Conservation (phyloP, 225 moss, liverwort and hornwort genomes). For the Sphagnum contortum region DNA sequence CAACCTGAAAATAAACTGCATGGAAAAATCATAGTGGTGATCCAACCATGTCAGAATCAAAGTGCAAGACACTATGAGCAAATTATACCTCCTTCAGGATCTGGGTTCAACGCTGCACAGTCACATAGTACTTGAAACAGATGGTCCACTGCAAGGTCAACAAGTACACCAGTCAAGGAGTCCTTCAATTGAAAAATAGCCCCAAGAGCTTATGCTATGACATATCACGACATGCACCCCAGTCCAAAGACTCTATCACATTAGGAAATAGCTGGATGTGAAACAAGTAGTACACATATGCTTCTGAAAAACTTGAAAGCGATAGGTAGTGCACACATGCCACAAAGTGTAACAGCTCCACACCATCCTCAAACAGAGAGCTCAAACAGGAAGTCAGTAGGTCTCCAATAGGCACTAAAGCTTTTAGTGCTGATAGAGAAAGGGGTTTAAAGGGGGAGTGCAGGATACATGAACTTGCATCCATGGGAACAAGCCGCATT, state of each 20-base stretch:
- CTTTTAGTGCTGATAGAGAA: too few relatives aligned
- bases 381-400: too few relatives aligned
- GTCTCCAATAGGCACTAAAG: too few relatives aligned
- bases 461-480: slow-evolving; percentile 80
- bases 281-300: too few relatives aligned
- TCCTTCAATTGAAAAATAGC: neutral
- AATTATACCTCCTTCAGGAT: slow-evolving; percentile 70
- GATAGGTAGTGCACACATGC: too few relatives aligned
- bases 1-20: neutral
- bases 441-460: neutral
- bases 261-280: too few relatives aligned
- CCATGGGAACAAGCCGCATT: slow-evolving; percentile 95
- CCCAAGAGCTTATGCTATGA: too few relatives aligned
- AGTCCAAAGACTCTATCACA: too few relatives aligned
- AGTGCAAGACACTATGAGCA: neutral
- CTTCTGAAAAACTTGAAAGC: too few relatives aligned
- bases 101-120: slow-evolving; percentile 88
- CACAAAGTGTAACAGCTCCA: too few relatives aligned
- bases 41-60: neutral
- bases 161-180: slow-evolving; percentile 23
- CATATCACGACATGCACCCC: too few relatives aligned
- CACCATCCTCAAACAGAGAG: too few relatives aligned
- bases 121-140: slow-evolving; percentile 96
- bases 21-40: neutral
- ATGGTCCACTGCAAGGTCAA: slow-evolving; percentile 60